Evolutionary conservation across 148 eudicot species (phyloP), one percentile per base, ranked within the genome.

Genomic region (Nepenthes gracilis): DNA sequence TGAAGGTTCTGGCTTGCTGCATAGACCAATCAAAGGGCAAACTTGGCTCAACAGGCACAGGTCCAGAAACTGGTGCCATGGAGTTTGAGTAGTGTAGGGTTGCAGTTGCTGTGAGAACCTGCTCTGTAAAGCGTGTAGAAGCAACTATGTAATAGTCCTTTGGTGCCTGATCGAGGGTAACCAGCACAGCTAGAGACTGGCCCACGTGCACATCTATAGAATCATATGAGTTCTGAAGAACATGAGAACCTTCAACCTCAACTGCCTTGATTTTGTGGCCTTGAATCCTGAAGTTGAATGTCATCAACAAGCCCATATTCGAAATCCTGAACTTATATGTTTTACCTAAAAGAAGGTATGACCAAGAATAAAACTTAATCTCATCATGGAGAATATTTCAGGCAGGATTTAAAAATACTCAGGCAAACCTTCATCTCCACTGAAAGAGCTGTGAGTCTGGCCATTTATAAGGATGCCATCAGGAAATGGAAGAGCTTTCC

Each of bases 381-480:
- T 55, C 15, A n/a, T 55, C 1, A 15, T 55, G 12, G 35, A 32
- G 36, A 23, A 13, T 55, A 55, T 6, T 9, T 9, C 15, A 23
- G 35, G 6, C 5, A 3, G 35, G 6, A 12, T 34, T 9, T 2
- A 6, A 13, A 12, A 52, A 40, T 50, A 37, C 7, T 33, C 60
- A 61, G 60, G 47, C 48, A 70, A 23, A 88, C 97, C 96, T 88
- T 82, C 88, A 64, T 79, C 88, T 35, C 88, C 96, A 35, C 70
- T 75, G 71, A 83, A 86, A 54, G 95, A 67, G 35, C 77, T 58
- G 14, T 65, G 73, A 35, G 75, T 74, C 68, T 73, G 80, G 48
- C 91, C 96, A 72, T 92, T 92, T 33, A 86, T 84, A 52, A 92
- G 88, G 60, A 88, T 53, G 35, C 85, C 96, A 65, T 92, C 84